A percentile compares a stretch with the other conserved stretches of the same genome.
These are phyloP conservation scores for Ustilago tritici DNA, from an alignment of 1,284 basidiomycete genomes.

Conservation along the genomic window DNA sequence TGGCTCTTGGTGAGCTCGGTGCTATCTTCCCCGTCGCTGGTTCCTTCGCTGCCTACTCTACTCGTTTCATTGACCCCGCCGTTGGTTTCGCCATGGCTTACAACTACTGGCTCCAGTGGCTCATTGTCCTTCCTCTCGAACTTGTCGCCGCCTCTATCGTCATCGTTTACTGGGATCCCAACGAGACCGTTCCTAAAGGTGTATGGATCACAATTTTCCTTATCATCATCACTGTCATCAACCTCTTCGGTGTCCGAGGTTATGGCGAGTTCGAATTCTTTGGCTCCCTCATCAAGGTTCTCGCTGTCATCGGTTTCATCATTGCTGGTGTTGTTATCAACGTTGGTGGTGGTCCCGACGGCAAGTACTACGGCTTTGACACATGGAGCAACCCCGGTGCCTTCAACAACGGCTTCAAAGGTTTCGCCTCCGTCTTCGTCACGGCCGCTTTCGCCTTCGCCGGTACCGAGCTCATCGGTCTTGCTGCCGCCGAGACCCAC, in stretches of 20 bases:
- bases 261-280: conserved; percentile 67
- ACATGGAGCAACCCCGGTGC: conserved; percentile 65
- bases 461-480: conserved; percentile 75
- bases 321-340: conserved; percentile 65
- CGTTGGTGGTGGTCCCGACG: conserved; percentile 60
- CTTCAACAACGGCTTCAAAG: conserved; percentile 68
- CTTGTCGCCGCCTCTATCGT: conserved; percentile 65
- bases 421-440: conserved; percentile 65
- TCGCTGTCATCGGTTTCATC: conserved; percentile 66
- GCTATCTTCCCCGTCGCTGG: conserved; percentile 65
- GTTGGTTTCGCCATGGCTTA: conserved; percentile 66
- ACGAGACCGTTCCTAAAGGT: conserved; percentile 46
- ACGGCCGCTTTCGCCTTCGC: conserved; percentile 66
- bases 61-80: conserved; percentile 67
- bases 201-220: conserved; percentile 64
- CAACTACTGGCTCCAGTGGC: conserved; percentile 68
- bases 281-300: conserved; percentile 64
- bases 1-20: conserved; percentile 68
- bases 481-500: conserved; percentile 75
- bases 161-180: conserved; percentile 63
- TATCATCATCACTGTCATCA: conserved; percentile 58
- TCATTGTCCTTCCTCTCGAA: conserved; percentile 64
- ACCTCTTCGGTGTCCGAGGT: conserved; percentile 66
- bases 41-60: conserved; percentile 66
- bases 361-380: conserved; percentile 56